Evolutionary conservation across 2,329 filamentous ascomycete species (phyloP).

Genomic region (Trichoderma sp.): DNA sequence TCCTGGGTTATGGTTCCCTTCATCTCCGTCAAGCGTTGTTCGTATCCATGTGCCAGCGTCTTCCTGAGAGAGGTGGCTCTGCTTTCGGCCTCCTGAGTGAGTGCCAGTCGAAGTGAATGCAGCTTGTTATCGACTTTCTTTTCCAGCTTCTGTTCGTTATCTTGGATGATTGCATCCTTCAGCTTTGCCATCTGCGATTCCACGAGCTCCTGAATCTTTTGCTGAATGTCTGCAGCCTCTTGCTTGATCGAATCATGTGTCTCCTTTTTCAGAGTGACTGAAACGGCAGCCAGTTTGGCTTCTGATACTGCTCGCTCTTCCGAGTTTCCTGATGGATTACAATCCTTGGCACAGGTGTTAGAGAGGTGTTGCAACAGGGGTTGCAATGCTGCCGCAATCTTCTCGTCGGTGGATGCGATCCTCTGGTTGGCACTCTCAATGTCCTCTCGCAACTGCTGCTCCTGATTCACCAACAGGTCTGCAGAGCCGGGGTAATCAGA

Average conservation of each 20-base stretch:
- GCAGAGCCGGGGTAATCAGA: conserved; percentile 34
- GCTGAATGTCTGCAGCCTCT: neutral
- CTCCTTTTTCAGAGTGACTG: neutral
- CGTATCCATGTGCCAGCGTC: neutral
- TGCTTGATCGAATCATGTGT: conserved; percentile 8
- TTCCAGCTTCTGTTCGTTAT: conserved; percentile 2
- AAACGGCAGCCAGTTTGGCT: neutral
- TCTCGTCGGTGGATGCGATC: conserved; percentile 23
- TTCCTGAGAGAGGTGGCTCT: neutral
- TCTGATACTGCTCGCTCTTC: neutral
- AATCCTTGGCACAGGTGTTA: neutral
- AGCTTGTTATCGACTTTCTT: neutral
- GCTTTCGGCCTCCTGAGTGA: conserved; percentile 4
- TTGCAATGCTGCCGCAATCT: conserved; percentile 5
- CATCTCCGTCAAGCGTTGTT: conserved; percentile 6
- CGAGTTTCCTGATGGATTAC: neutral
- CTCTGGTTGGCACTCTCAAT: conserved; percentile 24
- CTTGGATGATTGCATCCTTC: neutral
- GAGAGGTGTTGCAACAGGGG: conserved; percentile 9
- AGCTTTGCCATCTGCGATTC: conserved; percentile 7
- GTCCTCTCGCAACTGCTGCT: conserved; percentile 27
- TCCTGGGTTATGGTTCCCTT: neutral
- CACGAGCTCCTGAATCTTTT: neutral
- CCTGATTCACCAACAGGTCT: conserved; percentile 31
- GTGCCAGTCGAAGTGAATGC: neutral